These are phyloP conservation scores for Podospora pseudoanserina DNA, from an alignment of 495 filamentous ascomycete species.

Conservation along the genomic window DNA sequence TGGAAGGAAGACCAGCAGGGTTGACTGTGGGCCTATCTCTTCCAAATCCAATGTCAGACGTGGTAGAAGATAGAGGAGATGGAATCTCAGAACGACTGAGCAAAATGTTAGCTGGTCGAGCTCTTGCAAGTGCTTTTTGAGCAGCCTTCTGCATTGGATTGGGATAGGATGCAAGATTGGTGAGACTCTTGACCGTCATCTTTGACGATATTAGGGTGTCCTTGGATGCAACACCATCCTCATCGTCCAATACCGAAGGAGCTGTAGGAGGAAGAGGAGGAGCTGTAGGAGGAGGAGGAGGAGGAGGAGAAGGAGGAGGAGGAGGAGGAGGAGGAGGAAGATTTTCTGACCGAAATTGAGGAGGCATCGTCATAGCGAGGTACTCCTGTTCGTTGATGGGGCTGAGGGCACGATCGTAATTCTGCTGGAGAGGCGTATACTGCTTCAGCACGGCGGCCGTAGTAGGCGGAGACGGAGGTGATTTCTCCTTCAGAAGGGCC, in stretches of 20 bases:
- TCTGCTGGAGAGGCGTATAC: conserved; percentile 48
- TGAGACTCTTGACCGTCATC: conserved; percentile 40
- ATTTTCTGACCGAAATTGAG: conserved; percentile 23
- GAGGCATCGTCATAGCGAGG: conserved; percentile 22
- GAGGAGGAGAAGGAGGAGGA: neutral
- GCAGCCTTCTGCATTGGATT: conserved; percentile 47
- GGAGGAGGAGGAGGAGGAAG: conserved; percentile 13
- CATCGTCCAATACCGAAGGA: conserved; percentile 19
- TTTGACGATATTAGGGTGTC: conserved; percentile 27
- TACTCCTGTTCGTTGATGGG: conserved; percentile 23
- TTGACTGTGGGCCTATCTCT: neutral
- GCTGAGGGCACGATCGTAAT: conserved; percentile 44
- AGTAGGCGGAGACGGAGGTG: conserved; percentile 20
- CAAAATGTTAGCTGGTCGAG: conserved; percentile 22
- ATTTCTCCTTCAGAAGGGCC: conserved; percentile 21
- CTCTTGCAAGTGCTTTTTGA: conserved; percentile 39
- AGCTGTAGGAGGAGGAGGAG: conserved; percentile 6
- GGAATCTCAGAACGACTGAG: conserved; percentile 15
- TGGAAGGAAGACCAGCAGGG: conserved; percentile 8
- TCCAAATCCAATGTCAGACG: conserved; percentile 13
- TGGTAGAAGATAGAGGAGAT: conserved; percentile 9
- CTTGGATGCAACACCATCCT: conserved; percentile 22
- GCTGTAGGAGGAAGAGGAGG: conserved; percentile 9
- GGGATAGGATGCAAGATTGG: conserved; percentile 43
- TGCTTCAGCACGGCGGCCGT: conserved; percentile 22